phyloP scores from a whole-genome alignment of 345 rosid genomes.

The Acer saccharum region DNA sequence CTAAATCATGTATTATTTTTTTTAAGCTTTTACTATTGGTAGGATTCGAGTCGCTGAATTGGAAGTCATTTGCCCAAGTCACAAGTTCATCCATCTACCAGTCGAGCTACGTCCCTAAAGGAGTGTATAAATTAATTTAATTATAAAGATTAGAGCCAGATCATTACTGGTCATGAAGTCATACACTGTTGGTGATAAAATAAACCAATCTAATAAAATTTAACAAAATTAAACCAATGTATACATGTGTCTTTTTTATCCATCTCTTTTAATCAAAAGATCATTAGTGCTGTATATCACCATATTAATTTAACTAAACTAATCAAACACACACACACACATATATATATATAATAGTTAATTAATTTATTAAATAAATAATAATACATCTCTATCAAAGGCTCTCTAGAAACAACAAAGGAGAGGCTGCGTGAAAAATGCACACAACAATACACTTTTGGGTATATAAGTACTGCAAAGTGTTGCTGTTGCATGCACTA shows the following conservation, averaged over 20 bases:
- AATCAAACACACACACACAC: neutral
- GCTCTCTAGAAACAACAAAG: neutral
- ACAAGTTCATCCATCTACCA: too few species aligned
- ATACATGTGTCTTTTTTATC: neutral
- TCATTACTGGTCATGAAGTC: neutral
- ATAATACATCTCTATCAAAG: constrained; percentile 12
- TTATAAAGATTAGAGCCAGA: neutral
- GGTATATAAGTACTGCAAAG: neutral
- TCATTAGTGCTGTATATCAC: neutral
- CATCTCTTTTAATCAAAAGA: neutral
- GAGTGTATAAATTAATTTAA: too few species aligned
- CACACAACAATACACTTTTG: neutral
- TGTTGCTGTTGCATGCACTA: neutral
- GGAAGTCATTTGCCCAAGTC: too few species aligned
- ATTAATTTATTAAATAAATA: neutral
- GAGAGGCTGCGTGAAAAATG: neutral
- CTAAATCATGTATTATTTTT: too few species aligned
- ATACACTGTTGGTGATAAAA: neutral
- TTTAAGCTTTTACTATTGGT: too few species aligned
- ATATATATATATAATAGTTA: too few species aligned
- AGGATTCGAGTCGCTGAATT: too few species aligned
- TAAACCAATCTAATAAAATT: neutral
- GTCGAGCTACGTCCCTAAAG: too few species aligned
- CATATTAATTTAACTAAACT: neutral
- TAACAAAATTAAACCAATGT: neutral